Base-by-base conservation (phyloP, 495 filamentous ascomycete genomes). In the Penicillium taxi region DNA sequence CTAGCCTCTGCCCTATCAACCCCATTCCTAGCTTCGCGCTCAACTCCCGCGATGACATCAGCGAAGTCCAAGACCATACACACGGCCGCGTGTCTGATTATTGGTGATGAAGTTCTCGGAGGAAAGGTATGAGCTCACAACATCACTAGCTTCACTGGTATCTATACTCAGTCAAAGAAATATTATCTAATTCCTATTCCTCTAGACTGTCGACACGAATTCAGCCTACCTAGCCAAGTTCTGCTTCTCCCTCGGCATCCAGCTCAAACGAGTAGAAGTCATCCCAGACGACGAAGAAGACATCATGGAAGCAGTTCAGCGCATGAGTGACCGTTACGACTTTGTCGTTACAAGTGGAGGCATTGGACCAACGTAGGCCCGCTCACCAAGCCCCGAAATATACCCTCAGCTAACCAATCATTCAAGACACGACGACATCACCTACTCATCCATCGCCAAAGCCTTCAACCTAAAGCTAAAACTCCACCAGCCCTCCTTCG, bases 51-150 rank as follows among this genome's bases (percentile, higher is more conserved):
- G 43, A 84, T 82, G 70, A 70, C 74, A 63, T 73, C 68, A 66
- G 51, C 56, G 17, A 61, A 70, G 39, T 68, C 67, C 33, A 73
- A 72, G 47, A 77, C 70, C 39, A 91, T 94, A 41, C 78, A 87
- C 52, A 96, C 90, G 32, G 91, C 91, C 19, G 91, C 84, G 40
- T 94, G 87, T 54, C 64, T 98, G 30, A 87, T 98, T 45, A 98
- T 98, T 47, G 91, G 91, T 14, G 90, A 98, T 61, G 91, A 98
- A 55, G 85, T 98, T 3, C 72, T 98, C 2, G 86, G 86, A n/a
- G 91, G 91, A 43, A 98, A 98, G 82, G 90, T 85, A 52, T 44
- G 28, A 9, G 7, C 13, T 36, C 5, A 6, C 11, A 5, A 26
- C 13, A 12, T 5, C 28, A 0, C 8, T 17, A 20, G 32, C 6